Percentiles rank a stretch among this genome's conserved stretches.
Conservation (phyloP, 805 yeast genomes). For the Lachancea mirantina region DNA sequence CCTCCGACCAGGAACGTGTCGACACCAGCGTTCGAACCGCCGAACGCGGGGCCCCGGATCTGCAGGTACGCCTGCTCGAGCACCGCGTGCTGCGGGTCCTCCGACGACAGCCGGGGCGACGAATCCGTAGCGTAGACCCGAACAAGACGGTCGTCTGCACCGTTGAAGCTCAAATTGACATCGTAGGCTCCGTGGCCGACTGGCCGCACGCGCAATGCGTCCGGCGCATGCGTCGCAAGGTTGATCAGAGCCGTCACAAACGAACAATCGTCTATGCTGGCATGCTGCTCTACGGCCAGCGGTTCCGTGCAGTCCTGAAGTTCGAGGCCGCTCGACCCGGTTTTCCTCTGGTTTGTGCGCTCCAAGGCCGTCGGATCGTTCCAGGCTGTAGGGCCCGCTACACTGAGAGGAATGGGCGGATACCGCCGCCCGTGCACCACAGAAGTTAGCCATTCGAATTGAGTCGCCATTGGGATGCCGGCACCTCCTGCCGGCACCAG, state of each 20-base stretch:
- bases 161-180: conserved; percentile 22
- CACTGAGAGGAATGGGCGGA: conserved; percentile 21
- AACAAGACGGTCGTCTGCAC: conserved; percentile 23
- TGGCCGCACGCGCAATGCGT: conserved; percentile 11
- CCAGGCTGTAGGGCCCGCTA: conserved; percentile 21
- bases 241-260: conserved; percentile 64
- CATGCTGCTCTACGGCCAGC: conserved; percentile 17
- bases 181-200: conserved; percentile 12
- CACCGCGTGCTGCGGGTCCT: conserved; percentile 25
- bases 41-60: conserved; percentile 40
- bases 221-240: conserved; percentile 28
- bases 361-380: conserved; percentile 6
- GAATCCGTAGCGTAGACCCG: conserved; percentile 16
- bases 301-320: no score
- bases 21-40: conserved; percentile 70
- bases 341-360: no score
- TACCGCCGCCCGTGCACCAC: conserved; percentile 13
- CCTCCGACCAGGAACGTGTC: conserved; percentile 63
- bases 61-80: conserved; percentile 70
- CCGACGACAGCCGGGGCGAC: conserved; percentile 22
- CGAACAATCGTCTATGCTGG: conserved; percentile 54
- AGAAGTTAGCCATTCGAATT: conserved; percentile 28
- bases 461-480: no score
- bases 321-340: no score
- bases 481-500: no score